Base-by-base conservation (phyloP, 345 rosid species). In the Pelargonium nanum region DNA sequence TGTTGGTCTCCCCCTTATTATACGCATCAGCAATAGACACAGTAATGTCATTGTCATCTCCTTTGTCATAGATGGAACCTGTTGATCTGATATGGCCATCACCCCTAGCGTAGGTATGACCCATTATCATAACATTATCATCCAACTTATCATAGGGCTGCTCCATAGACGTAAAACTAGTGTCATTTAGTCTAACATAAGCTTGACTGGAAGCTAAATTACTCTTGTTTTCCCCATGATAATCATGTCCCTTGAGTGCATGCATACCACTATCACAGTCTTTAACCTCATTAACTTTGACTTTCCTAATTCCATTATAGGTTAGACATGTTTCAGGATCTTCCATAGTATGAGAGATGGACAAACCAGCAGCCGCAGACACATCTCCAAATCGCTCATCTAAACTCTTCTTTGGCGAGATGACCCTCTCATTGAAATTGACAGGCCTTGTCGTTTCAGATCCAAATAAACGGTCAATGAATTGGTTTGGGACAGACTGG, bases 401-500 rank as follows among this genome's bases (percentile, higher is more conserved):
- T 28, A 73, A 22, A 24, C 58, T 62, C 67, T 78, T 77, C 63
- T 24, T 64, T 58, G 79, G 70, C 30, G 80, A 74, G 62, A 76
- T 51, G 24, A 71, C 78, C 68, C 86, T 76, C 30, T 83, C 83
- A 52, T 64, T 66, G 60, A 80, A 81, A 81, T 65, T 68, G 57
- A 80, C 70, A 23, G 91, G 70, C 67, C 86, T 74, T n/a, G 81
- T n/a, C n/a, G n/a, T 68, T 56, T 85, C 94, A 32, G 93, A 65
- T 25, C 84, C 92, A 61, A 88, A 74, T 65, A 85, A 81, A 66
- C 80, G 71, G 52, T 81, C 84, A 60, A 82, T 74, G 61, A 83
- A 78, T 73, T 84, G 94, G 74, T 68, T 82, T 0, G 88, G 81
- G 16, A 79, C 85, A 0, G 91, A 70, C 59, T 79, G 88, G 60